A percentile compares a stretch with the other conserved stretches of the same genome.
Evolutionary conservation across 2,329 filamentous ascomycete genomes (phyloP).

Genomic region (Acrodontium crateriforme): DNA sequence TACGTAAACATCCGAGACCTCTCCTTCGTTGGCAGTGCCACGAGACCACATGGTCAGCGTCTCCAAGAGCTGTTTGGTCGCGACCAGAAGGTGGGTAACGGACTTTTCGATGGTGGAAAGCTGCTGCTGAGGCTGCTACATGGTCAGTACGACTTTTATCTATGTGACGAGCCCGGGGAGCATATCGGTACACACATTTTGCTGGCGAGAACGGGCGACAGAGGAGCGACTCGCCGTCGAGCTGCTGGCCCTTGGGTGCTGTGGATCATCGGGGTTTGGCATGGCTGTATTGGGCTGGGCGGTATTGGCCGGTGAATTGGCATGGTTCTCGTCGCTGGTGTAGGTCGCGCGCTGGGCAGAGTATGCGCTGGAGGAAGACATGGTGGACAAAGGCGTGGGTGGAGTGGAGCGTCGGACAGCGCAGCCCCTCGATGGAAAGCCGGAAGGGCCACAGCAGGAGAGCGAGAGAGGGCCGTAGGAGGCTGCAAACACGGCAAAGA

Average conservation of each 20-base stretch:
- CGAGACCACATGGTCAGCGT: constrained; percentile 97
- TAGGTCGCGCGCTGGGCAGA: constrained; percentile 1
- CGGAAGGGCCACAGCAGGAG: background rate
- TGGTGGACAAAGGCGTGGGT: background rate
- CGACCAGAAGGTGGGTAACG: constrained; percentile 91
- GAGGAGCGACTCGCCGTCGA: constrained; percentile 13
- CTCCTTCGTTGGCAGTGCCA: constrained; percentile 75
- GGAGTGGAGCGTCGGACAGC: no score
- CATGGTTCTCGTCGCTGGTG: background rate
- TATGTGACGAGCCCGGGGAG: no score
- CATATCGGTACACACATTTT: no score
- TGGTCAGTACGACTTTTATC: constrained; percentile 6
- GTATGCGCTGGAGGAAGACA: constrained; percentile 1
- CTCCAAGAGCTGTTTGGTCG: constrained; percentile 94
- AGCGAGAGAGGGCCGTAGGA: background rate
- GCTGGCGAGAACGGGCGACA: constrained; percentile 12
- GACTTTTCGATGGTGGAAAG: constrained; percentile 98
- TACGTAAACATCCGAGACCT: constrained; percentile 97
- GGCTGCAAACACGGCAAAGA: no score
- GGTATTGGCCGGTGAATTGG: background rate
- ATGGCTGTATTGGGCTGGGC: no score
- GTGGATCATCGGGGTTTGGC: no score
- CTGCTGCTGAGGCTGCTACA: constrained; percentile 50
- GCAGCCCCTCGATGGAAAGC: background rate
- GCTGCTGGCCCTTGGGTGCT: no score